Base-by-base conservation (phyloP, 1,139 yeast genomes). In the Candida sanyaensis region DNA sequence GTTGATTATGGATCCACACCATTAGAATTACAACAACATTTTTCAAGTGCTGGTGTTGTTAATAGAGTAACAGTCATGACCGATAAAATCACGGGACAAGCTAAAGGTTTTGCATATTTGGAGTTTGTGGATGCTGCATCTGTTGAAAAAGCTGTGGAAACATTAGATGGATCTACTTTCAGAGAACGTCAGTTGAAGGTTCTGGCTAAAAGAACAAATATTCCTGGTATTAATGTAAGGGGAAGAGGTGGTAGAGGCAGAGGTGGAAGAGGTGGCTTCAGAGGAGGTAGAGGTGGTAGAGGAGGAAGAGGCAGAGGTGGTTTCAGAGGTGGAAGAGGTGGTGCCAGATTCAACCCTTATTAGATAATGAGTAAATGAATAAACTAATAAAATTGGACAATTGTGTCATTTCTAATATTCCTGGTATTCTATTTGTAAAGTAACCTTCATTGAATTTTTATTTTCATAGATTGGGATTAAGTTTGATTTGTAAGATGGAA, bases 21-120 rank as follows among this genome's bases (percentile, higher is more conserved):
- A 8, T 83, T 85, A 53, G 93, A 88, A 59, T 73, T 92, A 37
- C 95, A 90, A 62, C 83, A 85, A 46, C 88, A 86, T 56, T 90
- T 92, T 66, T 78, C 82, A 44, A 66, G 79, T 8, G 84, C 87
- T 49, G 98, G 97, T 1, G 76, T 79, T 2, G 88, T 92, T 43
- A 86, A 89, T 58, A 76, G 97, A 57, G 92, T 92, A 36, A 92
- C 97, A 1, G 87, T 92, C 47, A 69, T 87, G 64, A 73, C 79
- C 55, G 87, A 89, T 68, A 84, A 83, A 60, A 73, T 69, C 59
- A 83, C 92, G 0, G 95, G 96, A 2, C 83, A 78, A 54, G 95
- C 96, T 37, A 88, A 86, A 64, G 96, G 96, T 4, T 88, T 78
- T 68, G 96, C 96, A 1, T 89, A 88, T 64, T 78, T 89, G 57